Evolutionary conservation across 2,329 filamentous ascomycete species (phyloP).

Genomic region (Ophiostoma quercus): DNA sequence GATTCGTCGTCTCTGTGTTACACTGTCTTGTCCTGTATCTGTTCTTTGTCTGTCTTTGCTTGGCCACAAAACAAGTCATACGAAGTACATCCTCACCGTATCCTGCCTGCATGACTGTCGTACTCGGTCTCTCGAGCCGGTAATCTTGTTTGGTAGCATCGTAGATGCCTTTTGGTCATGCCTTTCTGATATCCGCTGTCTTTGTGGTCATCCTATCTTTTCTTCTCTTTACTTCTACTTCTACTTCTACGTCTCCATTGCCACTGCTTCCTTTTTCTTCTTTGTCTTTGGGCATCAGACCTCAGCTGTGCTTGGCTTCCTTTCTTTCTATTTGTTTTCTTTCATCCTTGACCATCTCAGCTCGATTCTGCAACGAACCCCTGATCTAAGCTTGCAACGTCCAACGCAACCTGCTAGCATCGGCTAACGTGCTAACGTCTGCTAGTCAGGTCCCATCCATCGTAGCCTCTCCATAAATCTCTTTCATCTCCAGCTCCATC

Average conservation of each 20-base stretch:
- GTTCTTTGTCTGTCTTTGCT: neutral
- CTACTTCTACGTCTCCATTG: neutral
- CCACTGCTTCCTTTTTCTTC: neutral
- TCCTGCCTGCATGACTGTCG: neutral
- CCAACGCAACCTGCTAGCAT: neutral
- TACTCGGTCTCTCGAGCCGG: neutral
- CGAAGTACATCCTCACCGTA: neutral
- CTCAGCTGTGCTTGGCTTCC: neutral
- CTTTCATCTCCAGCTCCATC: neutral
- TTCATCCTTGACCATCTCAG: neutral
- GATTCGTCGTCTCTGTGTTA: neutral
- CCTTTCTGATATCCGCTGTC: neutral
- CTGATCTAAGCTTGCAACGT: neutral
- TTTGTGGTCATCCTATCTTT: neutral
- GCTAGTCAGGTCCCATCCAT: neutral
- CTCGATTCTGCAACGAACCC: conserved; percentile 6
- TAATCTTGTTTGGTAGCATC: conserved; percentile 4
- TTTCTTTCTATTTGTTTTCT: neutral
- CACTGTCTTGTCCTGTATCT: neutral
- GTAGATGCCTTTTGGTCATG: neutral
- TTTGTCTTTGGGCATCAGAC: neutral
- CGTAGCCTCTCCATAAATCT: neutral
- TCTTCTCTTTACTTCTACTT: neutral
- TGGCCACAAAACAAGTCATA: neutral
- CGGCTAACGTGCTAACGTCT: neutral